Evolutionary conservation across 2,329 filamentous ascomycete genomes (phyloP).

Genomic region (Aspergillus ochraceoroseus): DNA sequence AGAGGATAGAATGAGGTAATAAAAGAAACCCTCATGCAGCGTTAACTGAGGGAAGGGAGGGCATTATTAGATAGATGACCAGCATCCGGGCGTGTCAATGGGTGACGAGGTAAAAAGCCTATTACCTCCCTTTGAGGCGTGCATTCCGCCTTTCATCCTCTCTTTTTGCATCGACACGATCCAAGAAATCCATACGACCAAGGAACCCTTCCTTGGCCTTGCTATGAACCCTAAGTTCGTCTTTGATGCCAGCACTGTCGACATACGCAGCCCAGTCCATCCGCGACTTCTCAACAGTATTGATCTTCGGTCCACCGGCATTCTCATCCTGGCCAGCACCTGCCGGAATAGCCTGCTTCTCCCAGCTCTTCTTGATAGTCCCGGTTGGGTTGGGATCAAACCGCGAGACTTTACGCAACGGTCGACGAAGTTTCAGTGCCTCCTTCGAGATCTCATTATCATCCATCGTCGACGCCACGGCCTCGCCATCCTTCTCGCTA

Average conservation of each 20-base stretch:
- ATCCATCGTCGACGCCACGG: conserved; percentile 24
- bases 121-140: conserved; percentile 43
- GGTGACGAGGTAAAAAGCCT: not conserved
- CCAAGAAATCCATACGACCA: conserved; percentile 59
- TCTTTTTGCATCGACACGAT: conserved; percentile 51
- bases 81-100: not conserved
- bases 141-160: conserved; percentile 54
- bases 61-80: too few relatives aligned
- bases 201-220: conserved; percentile 60
- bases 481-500: conserved; percentile 36
- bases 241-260: conserved; percentile 56
- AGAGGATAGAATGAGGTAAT: too few relatives aligned
- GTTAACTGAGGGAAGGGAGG: too few relatives aligned
- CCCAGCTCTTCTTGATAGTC: conserved; percentile 43
- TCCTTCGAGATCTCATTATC: conserved; percentile 18
- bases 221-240: conserved; percentile 58
- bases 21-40: too few relatives aligned
- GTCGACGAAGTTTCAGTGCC: conserved; percentile 33
- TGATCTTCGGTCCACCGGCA: conserved; percentile 55
- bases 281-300: conserved; percentile 61
- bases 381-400: conserved; percentile 47
- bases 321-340: conserved; percentile 26
- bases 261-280: conserved; percentile 63
- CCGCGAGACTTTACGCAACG: conserved; percentile 42
- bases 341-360: conserved; percentile 33